Conservation (phyloP, 2,329 filamentous ascomycete genomes). For the Plenodomus biglobosus region DNA sequence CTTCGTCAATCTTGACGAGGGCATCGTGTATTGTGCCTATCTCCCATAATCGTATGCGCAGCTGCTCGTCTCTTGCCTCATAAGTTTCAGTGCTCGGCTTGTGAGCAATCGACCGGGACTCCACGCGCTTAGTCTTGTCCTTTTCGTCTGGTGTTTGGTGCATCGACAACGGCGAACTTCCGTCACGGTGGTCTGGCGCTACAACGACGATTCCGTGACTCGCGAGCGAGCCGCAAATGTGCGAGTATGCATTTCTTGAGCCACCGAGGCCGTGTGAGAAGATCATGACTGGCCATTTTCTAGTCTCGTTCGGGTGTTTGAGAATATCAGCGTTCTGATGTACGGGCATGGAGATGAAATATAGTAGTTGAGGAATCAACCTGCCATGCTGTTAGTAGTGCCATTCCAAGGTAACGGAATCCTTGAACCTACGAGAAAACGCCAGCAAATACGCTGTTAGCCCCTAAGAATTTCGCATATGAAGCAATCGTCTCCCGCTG, state of each 20-base stretch:
- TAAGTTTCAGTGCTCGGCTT: conserved; percentile 66
- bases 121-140: conserved; percentile 44
- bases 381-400: conserved; percentile 41
- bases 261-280: conserved; percentile 87
- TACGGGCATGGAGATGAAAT: conserved; percentile 72
- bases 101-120: conserved; percentile 59
- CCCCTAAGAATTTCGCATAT: conserved; percentile 75
- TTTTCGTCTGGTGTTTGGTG: conserved; percentile 60
- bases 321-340: conserved; percentile 70
- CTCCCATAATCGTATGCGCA: conserved; percentile 78
- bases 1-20: conserved; percentile 65
- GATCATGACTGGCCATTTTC: conserved; percentile 76
- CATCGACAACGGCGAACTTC: conserved; percentile 73
- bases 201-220: conserved; percentile 80
- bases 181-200: conserved; percentile 81
- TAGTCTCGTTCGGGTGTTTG: conserved; percentile 48
- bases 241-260: conserved; percentile 81
- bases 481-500: conserved; percentile 73
- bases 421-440: conserved; percentile 42
- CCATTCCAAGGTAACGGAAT: neutral
- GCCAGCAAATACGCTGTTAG: conserved; percentile 54
- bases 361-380: conserved; percentile 68
- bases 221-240: conserved; percentile 74
- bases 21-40: conserved; percentile 70
- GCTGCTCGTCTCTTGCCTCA: conserved; percentile 67